phyloP scores from a whole-genome alignment of 1,284 basidiomycete genomes.

The Veloboletus limbatus region DNA sequence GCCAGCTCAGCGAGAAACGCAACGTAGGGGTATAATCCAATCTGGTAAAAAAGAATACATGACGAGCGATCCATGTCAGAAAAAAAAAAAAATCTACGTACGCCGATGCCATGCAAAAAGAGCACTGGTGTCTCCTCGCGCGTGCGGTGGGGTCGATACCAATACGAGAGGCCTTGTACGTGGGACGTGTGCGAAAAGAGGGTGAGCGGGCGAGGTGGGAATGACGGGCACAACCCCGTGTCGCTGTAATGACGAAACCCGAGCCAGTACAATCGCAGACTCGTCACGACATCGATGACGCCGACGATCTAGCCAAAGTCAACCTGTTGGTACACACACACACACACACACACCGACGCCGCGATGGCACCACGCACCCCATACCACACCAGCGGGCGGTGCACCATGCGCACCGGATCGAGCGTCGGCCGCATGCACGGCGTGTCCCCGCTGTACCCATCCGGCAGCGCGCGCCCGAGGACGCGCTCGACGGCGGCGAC shows the following conservation, averaged over 20 bases:
- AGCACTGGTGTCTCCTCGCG: conserved; percentile 48
- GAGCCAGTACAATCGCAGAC: conserved; percentile 35
- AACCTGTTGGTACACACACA: too few species aligned
- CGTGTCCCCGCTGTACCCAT: conserved; percentile 37
- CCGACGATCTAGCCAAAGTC: conserved; percentile 64
- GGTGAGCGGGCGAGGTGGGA: conserved; percentile 52
- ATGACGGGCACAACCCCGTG: conserved; percentile 38
- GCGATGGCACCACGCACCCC: too few species aligned
- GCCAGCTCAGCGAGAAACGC: conserved; percentile 46
- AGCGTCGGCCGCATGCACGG: conserved; percentile 52
- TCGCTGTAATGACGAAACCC: conserved; percentile 57
- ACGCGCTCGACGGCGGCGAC: conserved; percentile 37
- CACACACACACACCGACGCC: too few species aligned
- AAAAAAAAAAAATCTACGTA: conserved; percentile 29
- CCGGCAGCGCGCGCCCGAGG: conserved; percentile 39
- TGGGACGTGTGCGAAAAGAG: conserved; percentile 43
- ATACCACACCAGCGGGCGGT: conserved; percentile 65
- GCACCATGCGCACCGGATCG: conserved; percentile 51
- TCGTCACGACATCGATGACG: conserved; percentile 46
- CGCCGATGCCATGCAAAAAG: conserved; percentile 66
- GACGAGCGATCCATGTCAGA: not conserved
- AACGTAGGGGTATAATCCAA: conserved; percentile 58
- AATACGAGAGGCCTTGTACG: conserved; percentile 49
- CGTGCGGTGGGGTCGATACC: conserved; percentile 58
- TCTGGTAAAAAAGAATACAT: conserved; percentile 43